phyloP scores from a whole-genome alignment of 257 asterid genomes.

The Plantago elongata region DNA sequence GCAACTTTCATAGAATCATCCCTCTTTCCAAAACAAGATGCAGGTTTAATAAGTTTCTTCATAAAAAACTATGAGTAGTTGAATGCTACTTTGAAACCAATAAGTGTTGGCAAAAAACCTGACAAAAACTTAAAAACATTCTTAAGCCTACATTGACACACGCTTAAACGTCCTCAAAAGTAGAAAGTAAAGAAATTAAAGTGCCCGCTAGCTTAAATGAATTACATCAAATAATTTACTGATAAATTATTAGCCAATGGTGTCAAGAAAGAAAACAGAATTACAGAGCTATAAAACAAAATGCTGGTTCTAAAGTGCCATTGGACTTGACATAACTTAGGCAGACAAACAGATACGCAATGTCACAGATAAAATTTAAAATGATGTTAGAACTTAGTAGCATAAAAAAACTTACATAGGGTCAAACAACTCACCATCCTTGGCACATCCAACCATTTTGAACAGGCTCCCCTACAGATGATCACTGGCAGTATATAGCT shows the following conservation, averaged over 20 bases:
- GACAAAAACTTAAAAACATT: no score
- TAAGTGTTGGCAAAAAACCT: no score
- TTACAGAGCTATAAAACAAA: background rate
- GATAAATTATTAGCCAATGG: background rate
- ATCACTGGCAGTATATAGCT: constrained; percentile 61
- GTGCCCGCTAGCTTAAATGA: background rate
- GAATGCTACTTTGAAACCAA: no score
- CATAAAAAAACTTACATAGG: constrained; percentile 1
- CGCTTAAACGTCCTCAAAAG: no score
- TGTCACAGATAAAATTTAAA: background rate
- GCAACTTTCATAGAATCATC: no score
- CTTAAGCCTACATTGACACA: no score
- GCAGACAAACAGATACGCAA: background rate
- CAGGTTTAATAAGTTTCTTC: no score
- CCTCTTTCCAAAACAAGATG: no score
- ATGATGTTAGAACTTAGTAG: background rate
- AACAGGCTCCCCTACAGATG: constrained; percentile 12
- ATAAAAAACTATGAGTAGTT: no score
- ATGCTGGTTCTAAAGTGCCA: background rate
- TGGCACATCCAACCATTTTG: constrained; percentile 13
- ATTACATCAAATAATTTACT: background rate
- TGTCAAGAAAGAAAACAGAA: background rate
- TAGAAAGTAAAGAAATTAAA: background rate
- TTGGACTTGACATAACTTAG: background rate
- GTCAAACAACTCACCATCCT: constrained; percentile 27